Base-by-base conservation (phyloP, 2,329 filamentous ascomycete species). In the Gnomoniopsis smithogilvyi region DNA sequence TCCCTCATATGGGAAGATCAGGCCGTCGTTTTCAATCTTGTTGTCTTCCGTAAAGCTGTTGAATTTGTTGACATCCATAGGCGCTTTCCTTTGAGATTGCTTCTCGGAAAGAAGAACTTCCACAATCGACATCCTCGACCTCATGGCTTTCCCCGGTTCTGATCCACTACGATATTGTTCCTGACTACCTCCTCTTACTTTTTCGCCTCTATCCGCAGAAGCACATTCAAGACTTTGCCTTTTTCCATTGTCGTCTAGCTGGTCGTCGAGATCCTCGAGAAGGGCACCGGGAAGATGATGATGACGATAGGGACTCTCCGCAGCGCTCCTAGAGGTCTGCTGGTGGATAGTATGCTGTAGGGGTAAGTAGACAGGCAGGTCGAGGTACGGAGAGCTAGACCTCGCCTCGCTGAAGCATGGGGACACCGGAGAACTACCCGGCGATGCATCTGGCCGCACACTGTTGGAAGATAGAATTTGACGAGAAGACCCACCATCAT, bases 401-500 rank as follows among this genome's bases (percentile, higher is more conserved):
- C 69, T 73, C 66, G 69, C 64, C 68, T 75, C 71, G 65, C 70
- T 68, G 67, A 65, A 59, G 58, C 62, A 58, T 50, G 64, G 63
- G 60, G 71, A 71, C 66, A 68, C 68, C 67, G 67, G 66, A 62
- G 65, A 64, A 64, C 67, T 64, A 65, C 63, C 63, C 64, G 63
- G 65, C 60, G 65, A 57, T 62, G 68, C 66, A 58, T 68, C 67
- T 63, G 68, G 70, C 58, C 66, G 69, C 56, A 78, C 71, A 64
- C 76, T 78, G 63, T 76, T 76, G 64, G 76, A 62, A 68, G 68
- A 64, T 62, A 72, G 70, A 66, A 74, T 69, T 62, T 66, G 61
- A 66, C 67, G 71, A 76, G 74, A 76, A 78, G 80, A 95, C 92
- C 83, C 87, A 99, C 94, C 94, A 89, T 98, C 94, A 81, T 96